A percentile compares a stretch with the other conserved stretches of the same genome.
phyloP scores from a whole-genome alignment of 352 stramenopile genomes.

The Peronospora destructor region DNA sequence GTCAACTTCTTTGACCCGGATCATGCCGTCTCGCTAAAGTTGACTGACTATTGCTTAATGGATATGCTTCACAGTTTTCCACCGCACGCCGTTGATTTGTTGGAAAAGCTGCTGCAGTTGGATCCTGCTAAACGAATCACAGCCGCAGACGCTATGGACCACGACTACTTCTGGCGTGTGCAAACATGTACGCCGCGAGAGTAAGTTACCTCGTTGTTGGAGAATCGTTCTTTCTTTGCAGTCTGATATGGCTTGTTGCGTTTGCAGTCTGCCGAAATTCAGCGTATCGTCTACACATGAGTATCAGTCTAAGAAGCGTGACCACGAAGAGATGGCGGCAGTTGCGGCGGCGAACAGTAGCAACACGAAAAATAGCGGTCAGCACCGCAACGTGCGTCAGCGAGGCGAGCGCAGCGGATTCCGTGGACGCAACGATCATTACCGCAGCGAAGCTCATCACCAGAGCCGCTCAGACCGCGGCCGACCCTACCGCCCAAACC shows the following conservation, averaged over 20 bases:
- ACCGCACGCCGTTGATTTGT: constrained; percentile 80
- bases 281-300: constrained; percentile 77
- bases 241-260: constrained; percentile 7
- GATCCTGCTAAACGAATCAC: constrained; percentile 92
- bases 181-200: constrained; percentile 79
- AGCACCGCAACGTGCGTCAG: constrained; percentile 26
- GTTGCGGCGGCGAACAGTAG: constrained; percentile 20
- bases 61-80: constrained; percentile 46
- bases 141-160: constrained; percentile 90
- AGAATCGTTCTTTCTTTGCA: neutral
- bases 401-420: constrained; percentile 27
- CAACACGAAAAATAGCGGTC: constrained; percentile 21
- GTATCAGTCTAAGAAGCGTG: constrained; percentile 83
- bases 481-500: constrained; percentile 26
- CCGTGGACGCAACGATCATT: constrained; percentile 31
- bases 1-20: neutral
- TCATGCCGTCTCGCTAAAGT: neutral
- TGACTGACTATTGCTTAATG: neutral
- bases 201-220: constrained; percentile 32
- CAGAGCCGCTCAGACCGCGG: constrained; percentile 25
- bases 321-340: constrained; percentile 67
- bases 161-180: constrained; percentile 94
- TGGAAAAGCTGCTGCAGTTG: constrained; percentile 92
- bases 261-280: constrained; percentile 72
- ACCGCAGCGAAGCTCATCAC: constrained; percentile 24